Evolutionary conservation across 352 stramenopile species (phyloP).

Genomic region (Pythium diclinum): DNA sequence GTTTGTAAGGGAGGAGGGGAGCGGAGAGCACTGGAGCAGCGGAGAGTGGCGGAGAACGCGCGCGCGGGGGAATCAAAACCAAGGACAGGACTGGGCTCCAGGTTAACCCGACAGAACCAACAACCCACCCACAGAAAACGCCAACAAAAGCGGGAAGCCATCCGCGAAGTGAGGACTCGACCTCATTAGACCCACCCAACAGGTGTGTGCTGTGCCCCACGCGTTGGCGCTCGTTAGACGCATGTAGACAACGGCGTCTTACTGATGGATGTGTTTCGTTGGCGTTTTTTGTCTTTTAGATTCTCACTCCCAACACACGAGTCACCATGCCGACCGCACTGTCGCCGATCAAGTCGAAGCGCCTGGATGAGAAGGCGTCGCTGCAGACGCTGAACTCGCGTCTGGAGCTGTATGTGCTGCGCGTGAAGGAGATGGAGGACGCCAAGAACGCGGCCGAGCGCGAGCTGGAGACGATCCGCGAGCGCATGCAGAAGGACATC

Average conservation of each 20-base stretch:
- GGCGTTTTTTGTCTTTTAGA: background rate
- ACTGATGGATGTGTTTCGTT: background rate
- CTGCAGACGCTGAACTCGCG: constrained; percentile 80
- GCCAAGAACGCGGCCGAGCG: constrained; percentile 68
- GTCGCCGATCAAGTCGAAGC: constrained; percentile 84
- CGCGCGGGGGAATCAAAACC: constrained; percentile 24
- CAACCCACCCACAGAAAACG: constrained; percentile 19
- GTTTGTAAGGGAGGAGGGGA: background rate
- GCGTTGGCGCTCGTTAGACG: background rate
- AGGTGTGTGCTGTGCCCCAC: background rate
- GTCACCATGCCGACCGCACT: constrained; percentile 52
- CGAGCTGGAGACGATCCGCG: constrained; percentile 77
- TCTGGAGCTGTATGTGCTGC: constrained; percentile 80
- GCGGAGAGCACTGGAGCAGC: constrained; percentile 8
- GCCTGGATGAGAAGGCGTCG: constrained; percentile 78
- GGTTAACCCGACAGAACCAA: constrained; percentile 2
- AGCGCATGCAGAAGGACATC: constrained; percentile 78
- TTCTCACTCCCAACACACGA: background rate
- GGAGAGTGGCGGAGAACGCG: constrained; percentile 22
- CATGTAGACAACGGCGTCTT: background rate
- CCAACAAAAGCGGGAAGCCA: constrained; percentile 1
- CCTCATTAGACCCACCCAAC: background rate
- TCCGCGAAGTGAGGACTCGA: background rate
- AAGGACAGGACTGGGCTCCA: background rate
- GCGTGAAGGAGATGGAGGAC: constrained; percentile 80